Evolutionary conservation across 306 rosid species (phyloP), one percentile per base, ranked within the genome.

Genomic region (Morella rubra): DNA sequence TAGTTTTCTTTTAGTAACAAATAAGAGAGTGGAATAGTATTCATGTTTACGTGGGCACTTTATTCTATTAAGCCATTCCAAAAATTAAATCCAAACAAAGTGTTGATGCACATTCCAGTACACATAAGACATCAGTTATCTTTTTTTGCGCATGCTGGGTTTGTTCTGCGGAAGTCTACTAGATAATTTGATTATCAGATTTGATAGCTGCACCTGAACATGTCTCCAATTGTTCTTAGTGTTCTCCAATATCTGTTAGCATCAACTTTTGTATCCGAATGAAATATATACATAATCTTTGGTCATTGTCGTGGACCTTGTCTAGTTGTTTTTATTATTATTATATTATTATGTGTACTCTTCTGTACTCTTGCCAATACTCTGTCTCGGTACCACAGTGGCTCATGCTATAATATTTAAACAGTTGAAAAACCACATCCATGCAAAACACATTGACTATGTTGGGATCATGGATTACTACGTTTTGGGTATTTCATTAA

Each of bases 81-180:
- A n/a, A 41, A 15, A 65, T 65, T 65, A 47, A 41, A 41, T 41
- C 18, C 20, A 40, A 41, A 65, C 27, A 41, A 16, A 65, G 13
- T 41, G 22, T 65, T 8, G 49, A 41, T 40, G 70, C 46, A 16
- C 10, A 24, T 41, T 64, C 65, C 70, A 64, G 20, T 65, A 4
- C 0, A 4, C 15, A 8, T 2, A 64, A 12, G 45, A 0, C 13
- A 64, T 64, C 40, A 12, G 24, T 64, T 64, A 8, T 11, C 70
- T 40, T 18, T 64, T 64, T 64, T 19, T 64, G 14, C 47, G 0
- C 47, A 1, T 56, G n/a, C 68, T 13, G 22, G 22, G 44, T n/a
- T 32, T 13, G 68, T 14, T 58, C 1, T 58, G 64, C 32, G 78
- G 79, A 55, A 37, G 82, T 58, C 65, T 41, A 7, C 44, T 24